Conservation (phyloP, 2,329 filamentous ascomycete genomes). For the Pyrenochaeta sp. region DNA sequence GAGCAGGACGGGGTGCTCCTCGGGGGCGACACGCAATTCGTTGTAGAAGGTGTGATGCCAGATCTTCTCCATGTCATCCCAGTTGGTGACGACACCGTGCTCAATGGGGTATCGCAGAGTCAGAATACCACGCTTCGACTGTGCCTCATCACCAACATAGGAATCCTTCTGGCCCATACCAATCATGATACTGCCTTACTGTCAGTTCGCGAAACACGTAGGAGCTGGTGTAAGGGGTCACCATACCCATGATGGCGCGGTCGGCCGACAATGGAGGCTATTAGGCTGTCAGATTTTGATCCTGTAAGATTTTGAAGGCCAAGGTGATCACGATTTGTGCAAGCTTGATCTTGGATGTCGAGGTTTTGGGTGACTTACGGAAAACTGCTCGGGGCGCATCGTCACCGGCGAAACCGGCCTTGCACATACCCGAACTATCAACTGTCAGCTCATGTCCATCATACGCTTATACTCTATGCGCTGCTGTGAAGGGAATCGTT, state of each 20-base stretch:
- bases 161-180: constrained; percentile 99
- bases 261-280: constrained; percentile 99
- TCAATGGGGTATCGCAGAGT: constrained; percentile 99
- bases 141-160: constrained; percentile 99
- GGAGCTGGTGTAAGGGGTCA: constrained; percentile 20
- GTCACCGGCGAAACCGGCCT: constrained; percentile 99
- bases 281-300: constrained; percentile 40
- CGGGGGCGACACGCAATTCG: constrained; percentile 98
- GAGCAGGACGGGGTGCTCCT: constrained; percentile 99
- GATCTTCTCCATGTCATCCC: constrained; percentile 99
- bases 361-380: constrained; percentile 78
- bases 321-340: constrained; percentile 19
- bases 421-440: constrained; percentile 99
- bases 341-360: constrained; percentile 13
- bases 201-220: constrained; percentile 49
- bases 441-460: constrained; percentile 48
- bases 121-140: constrained; percentile 99
- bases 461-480: constrained; percentile 25
- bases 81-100: constrained; percentile 99
- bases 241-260: constrained; percentile 99
- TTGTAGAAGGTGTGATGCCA: constrained; percentile 99
- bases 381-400: constrained; percentile 99
- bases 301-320: constrained; percentile 4
- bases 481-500: constrained; percentile 32
- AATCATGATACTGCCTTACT: constrained; percentile 90